Evolutionary conservation across 1,139 yeast species (phyloP), one percentile per base, ranked within the genome.

Genomic region (Saccharomyces pastorianus): DNA sequence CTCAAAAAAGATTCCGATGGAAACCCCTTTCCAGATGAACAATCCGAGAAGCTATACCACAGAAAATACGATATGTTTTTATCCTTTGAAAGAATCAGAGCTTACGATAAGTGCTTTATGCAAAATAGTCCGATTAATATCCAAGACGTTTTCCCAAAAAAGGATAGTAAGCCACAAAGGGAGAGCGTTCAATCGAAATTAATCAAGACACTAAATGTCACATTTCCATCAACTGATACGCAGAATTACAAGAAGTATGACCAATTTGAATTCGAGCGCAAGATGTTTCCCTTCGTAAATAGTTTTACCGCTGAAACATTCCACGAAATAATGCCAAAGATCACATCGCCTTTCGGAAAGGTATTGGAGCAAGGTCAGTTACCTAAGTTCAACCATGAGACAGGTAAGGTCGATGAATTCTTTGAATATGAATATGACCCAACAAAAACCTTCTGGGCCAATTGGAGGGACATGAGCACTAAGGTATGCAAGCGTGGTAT

Each of bases 261-360:
- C 25, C 61, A 59, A 49, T 58, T 51, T 52, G 61, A 59, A 27
- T 57, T 60, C 28, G 63, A 60, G 46, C 54, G 53, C 20, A 57
- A 59, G 34, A 59, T 60, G 61, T 59, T 56, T 49, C 63, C 63
- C 3, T 47, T 60, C 8, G 20, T 60, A 11, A 53, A 52, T 34
- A 34, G 44, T 3, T 59, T 48, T 47, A 50, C 55, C 46, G n/a
- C n/a, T 9, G 34, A 49, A n/a, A 56, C 51, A 4, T 59, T 59
- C 50, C 52, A 50, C 8, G 46, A 55, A 9, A 42, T 59, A 32
- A 54, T 58, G 26, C 62, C 62, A 9, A 49, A 41, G 7, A 48
- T 59, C 46, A 56, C 54, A 3, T 51, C 53, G 8, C 54, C 61
- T 13, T 48, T 38, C 20, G 56, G 53, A 20, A 41, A 42, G 11